Conservation (phyloP, 2,329 filamentous ascomycete species). For the Phialocephala subalpina region DNA sequence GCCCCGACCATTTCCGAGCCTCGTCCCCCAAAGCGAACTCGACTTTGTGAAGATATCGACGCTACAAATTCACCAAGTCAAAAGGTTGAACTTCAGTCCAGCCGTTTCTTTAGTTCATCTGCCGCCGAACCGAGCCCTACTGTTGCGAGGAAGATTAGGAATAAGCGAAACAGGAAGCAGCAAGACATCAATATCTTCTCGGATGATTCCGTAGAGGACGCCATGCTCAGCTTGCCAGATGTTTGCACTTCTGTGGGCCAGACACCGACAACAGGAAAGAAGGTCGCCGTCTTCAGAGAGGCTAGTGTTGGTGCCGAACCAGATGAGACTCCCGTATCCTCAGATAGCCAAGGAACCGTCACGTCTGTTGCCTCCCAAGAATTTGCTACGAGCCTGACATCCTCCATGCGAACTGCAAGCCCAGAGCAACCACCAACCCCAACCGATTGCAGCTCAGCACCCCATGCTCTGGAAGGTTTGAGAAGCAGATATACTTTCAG, state of each 20-base stretch:
- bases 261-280: slow-evolving; percentile 24
- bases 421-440: slow-evolving; percentile 38
- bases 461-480: slow-evolving; percentile 22
- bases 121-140: slow-evolving; percentile 49
- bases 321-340: not conserved
- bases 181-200: slow-evolving; percentile 58
- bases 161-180: slow-evolving; percentile 49
- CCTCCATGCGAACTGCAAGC: slow-evolving; percentile 30
- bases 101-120: slow-evolving; percentile 54
- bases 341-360: slow-evolving; percentile 13
- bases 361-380: slow-evolving; percentile 29
- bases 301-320: slow-evolving; percentile 6
- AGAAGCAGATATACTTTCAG: slow-evolving; percentile 37
- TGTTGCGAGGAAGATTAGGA: slow-evolving; percentile 42
- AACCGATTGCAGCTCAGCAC: slow-evolving; percentile 6
- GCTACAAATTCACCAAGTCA: slow-evolving; percentile 45
- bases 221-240: slow-evolving; percentile 54
- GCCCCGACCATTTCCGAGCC: slow-evolving; percentile 49
- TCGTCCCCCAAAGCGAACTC: slow-evolving; percentile 56
- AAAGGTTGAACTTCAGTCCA: slow-evolving; percentile 47
- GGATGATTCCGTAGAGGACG: slow-evolving; percentile 59
- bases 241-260: slow-evolving; percentile 31
- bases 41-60: slow-evolving; percentile 57
- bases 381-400: slow-evolving; percentile 33
- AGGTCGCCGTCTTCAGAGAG: slow-evolving; percentile 38